phyloP scores from a whole-genome alignment of 2,329 filamentous ascomycete genomes.

The Penicillium sp. region DNA sequence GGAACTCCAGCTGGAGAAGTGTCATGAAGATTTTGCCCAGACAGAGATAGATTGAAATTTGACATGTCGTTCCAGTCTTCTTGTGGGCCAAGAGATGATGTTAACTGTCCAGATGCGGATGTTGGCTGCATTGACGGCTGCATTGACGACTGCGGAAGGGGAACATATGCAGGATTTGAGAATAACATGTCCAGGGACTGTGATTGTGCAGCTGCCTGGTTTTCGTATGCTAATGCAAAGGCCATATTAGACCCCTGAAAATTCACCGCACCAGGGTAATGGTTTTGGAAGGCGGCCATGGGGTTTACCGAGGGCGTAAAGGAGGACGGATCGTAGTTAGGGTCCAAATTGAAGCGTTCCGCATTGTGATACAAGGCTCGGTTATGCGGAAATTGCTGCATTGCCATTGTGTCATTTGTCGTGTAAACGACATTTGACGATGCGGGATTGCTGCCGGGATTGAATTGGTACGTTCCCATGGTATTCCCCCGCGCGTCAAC shows the following conservation, averaged over 20 bases:
- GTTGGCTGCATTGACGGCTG: conserved; percentile 8
- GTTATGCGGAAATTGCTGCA: conserved; percentile 2
- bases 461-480: conserved; percentile 10
- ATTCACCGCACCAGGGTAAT: not conserved
- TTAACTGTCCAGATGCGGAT: not conserved
- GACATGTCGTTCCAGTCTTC: conserved; percentile 10
- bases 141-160: conserved; percentile 7
- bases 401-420: conserved; percentile 1
- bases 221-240: conserved; percentile 4
- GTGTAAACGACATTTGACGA: not conserved
- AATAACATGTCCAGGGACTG: conserved; percentile 12
- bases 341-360: conserved; percentile 4
- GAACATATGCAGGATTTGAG: conserved; percentile 6
- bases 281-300: conserved; percentile 5
- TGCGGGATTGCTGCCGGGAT: not conserved
- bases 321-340: conserved; percentile 4
- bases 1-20: not conserved
- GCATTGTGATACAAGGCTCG: not conserved
- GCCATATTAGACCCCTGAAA: conserved; percentile 2
- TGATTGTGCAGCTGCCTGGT: not conserved
- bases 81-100: not conserved
- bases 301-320: conserved; percentile 4
- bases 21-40: not conserved
- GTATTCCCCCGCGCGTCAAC: not conserved
- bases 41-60: conserved; percentile 10